Evolutionary conservation across 345 rosid species (phyloP).

Genomic region (Corymbia maculata): DNA sequence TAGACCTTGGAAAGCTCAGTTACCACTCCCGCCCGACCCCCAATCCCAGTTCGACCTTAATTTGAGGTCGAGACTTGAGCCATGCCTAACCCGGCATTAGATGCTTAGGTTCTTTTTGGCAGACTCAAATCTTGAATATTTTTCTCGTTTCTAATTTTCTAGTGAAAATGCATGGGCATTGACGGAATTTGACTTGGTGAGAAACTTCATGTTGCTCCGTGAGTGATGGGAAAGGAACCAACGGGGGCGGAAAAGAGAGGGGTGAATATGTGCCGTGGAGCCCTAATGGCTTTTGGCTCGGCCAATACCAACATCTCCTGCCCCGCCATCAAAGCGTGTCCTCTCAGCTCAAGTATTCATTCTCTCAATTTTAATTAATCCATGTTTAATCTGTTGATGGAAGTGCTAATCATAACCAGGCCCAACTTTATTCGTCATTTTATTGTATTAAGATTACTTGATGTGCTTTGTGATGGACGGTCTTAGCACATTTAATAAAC

Average conservation of each 20-base stretch:
- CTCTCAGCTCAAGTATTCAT: neutral
- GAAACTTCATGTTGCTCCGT: neutral
- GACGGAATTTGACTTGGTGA: neutral
- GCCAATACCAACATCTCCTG: neutral
- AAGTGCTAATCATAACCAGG: neutral
- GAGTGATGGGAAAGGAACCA: neutral
- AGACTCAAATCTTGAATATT: neutral
- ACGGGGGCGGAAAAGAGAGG: neutral
- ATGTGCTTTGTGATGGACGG: neutral
- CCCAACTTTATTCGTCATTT: neutral
- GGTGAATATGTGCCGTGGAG: neutral
- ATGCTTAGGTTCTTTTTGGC: neutral
- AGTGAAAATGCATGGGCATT: neutral
- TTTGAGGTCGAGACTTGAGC: neutral
- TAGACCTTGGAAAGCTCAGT: neutral
- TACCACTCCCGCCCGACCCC: neutral
- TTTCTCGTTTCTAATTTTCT: neutral
- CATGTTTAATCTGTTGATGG: neutral
- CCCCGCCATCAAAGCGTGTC: neutral
- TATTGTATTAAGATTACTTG: neutral
- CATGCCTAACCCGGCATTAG: neutral
- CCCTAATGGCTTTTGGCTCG: neutral
- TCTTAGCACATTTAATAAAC: neutral
- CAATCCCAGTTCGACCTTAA: neutral
- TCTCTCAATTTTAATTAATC: neutral